These are phyloP conservation scores for Lasiodiplodia citricola DNA, from an alignment of 2,329 filamentous ascomycete genomes.

Conservation along the genomic window DNA sequence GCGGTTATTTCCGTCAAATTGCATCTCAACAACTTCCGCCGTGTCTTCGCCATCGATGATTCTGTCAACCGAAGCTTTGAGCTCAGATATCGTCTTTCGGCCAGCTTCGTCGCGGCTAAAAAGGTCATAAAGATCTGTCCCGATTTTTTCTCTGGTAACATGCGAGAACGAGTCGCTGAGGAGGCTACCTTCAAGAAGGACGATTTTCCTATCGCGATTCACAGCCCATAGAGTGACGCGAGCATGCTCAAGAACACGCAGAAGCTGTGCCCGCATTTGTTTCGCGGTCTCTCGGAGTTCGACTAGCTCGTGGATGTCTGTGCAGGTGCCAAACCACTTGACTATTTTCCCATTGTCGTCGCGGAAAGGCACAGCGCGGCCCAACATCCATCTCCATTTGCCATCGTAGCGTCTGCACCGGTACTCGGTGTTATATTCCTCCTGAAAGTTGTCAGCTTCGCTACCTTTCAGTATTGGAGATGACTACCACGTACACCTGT, in stretches of 20 bases:
- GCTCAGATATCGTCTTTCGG: conserved; percentile 43
- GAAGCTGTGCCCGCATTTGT: conserved; percentile 70
- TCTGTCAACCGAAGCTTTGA: conserved; percentile 65
- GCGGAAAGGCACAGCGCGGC: conserved; percentile 70
- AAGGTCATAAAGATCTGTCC: conserved; percentile 68
- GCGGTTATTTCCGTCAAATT: conserved; percentile 60
- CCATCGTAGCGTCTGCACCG: conserved; percentile 70
- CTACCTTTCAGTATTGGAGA: background rate
- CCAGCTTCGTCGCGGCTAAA: conserved; percentile 50
- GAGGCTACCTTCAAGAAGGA: conserved; percentile 72
- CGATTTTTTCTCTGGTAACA: conserved; percentile 56
- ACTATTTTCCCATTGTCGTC: conserved; percentile 72
- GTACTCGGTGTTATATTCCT: conserved; percentile 73
- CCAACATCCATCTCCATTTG: conserved; percentile 80
- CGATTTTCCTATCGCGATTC: conserved; percentile 65
- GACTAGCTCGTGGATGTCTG: conserved; percentile 77
- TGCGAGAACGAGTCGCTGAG: conserved; percentile 29
- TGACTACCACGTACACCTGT: conserved; percentile 56
- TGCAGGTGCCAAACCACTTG: conserved; percentile 83
- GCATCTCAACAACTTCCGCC: conserved; percentile 69
- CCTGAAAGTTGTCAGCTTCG: conserved; percentile 32
- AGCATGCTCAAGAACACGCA: conserved; percentile 75
- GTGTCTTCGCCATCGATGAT: conserved; percentile 66
- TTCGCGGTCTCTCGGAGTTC: conserved; percentile 70
- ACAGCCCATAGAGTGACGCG: conserved; percentile 78